These are phyloP conservation scores for Pseudonitzschia pungens DNA, from an alignment of 108 stramenopile genomes.

Conservation along the genomic window DNA sequence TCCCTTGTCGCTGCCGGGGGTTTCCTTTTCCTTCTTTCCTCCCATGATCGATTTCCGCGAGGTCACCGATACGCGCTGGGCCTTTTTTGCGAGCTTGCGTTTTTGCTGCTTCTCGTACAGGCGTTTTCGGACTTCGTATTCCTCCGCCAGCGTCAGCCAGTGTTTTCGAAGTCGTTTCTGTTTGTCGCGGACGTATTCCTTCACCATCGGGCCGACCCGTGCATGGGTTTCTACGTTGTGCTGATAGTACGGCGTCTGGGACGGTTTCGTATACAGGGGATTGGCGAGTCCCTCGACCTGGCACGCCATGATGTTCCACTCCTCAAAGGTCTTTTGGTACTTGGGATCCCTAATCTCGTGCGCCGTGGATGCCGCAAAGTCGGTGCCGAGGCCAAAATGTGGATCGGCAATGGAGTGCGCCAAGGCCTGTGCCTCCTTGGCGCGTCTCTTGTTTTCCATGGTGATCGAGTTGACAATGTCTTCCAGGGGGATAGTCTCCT, in stretches of 20 bases:
- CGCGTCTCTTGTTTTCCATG: slow-evolving; percentile 56
- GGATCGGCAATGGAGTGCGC: slow-evolving; percentile 38
- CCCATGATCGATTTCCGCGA: slow-evolving; percentile 31
- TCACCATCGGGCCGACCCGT: slow-evolving; percentile 54
- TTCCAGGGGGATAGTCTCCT: slow-evolving; percentile 9
- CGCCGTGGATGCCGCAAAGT: neutral
- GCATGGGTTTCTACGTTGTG: slow-evolving; percentile 49
- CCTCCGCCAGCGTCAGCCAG: slow-evolving; percentile 66
- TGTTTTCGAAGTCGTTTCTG: slow-evolving; percentile 52
- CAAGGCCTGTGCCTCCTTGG: slow-evolving; percentile 57
- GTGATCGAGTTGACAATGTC: slow-evolving; percentile 48
- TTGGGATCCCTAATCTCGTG: slow-evolving; percentile 35
- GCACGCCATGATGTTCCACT: slow-evolving; percentile 67
- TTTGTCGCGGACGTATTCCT: slow-evolving; percentile 63
- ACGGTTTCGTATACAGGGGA: slow-evolving; percentile 76
- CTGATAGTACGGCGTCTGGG: slow-evolving; percentile 62
- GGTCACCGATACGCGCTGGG: slow-evolving; percentile 38
- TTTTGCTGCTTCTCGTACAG: slow-evolving; percentile 51
- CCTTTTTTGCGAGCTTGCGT: slow-evolving; percentile 43
- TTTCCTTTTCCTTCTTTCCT: slow-evolving; percentile 16
- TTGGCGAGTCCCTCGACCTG: slow-evolving; percentile 68
- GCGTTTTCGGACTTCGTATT: slow-evolving; percentile 66
- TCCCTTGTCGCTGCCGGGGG: slow-evolving; percentile 9
- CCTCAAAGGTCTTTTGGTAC: slow-evolving; percentile 36
- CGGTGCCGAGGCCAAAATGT: slow-evolving; percentile 9